Base-by-base conservation (phyloP, 139 green algal genomes). In the Chlorella sorokiniana region DNA sequence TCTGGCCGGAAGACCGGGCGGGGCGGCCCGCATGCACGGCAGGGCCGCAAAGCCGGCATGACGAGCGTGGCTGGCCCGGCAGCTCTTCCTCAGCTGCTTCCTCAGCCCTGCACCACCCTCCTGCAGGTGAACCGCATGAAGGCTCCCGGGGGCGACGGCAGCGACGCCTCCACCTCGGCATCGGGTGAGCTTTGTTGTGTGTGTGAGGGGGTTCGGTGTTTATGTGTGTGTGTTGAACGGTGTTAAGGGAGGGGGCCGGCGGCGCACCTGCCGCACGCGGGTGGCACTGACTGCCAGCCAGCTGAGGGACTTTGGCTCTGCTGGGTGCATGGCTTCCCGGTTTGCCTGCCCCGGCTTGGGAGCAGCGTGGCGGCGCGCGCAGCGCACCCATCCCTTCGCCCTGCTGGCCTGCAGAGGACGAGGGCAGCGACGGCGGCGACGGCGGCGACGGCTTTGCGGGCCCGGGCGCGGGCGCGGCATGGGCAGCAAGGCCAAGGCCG, bases 351-450 rank as follows among this genome's bases (percentile, higher is more conserved):
- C n/a, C n/a, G n/a, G n/a, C n/a, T n/a, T n/a, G n/a, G n/a, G n/a
- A n/a, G n/a, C n/a, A n/a, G n/a, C n/a, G n/a, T n/a, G n/a, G 56
- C 56, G 18, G 56, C 56, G 16, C 18, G 18, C 56, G 16, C 18
- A 16, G 16, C 6, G 6, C 22, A 10, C 56, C 22, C 23, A 31
- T 10, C 56, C 56, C n/a, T 29, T n/a, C 18, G 6, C 56, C 20
- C 35, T 42, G 18, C 65, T 27, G 9, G 1, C 22, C 16, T 52
- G 37, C 65, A 72, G 65, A 72, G 31, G 83, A 78, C 41, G 82
- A 82, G 52, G 85, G 84, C 16, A 82, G 83, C 18, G 83, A 54
- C 65, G 86, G 86, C 61, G 87, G 70, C 48, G 87, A 86, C 73
- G 75, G 48, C 51, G 67, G 52, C 41, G 27, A 69, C 29, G n/a